These are phyloP conservation scores for Nitzschia sp. DNA, from an alignment of 108 stramenopile genomes.

Conservation along the genomic window DNA sequence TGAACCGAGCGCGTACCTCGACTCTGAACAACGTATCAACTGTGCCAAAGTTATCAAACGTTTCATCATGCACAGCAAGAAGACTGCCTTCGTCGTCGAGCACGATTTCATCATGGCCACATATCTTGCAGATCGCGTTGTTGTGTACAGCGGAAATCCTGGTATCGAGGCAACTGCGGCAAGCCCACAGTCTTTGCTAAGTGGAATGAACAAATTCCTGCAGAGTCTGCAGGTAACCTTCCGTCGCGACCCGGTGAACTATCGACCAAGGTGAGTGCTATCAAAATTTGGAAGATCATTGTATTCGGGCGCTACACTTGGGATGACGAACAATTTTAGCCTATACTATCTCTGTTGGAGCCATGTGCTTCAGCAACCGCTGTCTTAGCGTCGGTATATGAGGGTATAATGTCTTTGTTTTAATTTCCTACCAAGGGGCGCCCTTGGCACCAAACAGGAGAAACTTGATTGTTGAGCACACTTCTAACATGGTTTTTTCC, in stretches of 20 bases:
- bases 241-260: slow-evolving; percentile 97
- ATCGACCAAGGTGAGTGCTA: slow-evolving; percentile 91
- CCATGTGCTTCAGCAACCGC: slow-evolving; percentile 28
- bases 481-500: slow-evolving; percentile 22
- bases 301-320: slow-evolving; percentile 17
- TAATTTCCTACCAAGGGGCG: slow-evolving; percentile 63
- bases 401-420: slow-evolving; percentile 69
- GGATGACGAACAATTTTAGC: slow-evolving; percentile 53
- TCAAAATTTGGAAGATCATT: not conserved
- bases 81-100: slow-evolving; percentile 98
- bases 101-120: slow-evolving; percentile 99
- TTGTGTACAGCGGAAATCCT: slow-evolving; percentile 95
- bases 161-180: slow-evolving; percentile 96
- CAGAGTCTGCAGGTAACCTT: slow-evolving; percentile 97
- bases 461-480: not conserved
- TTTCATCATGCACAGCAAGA: slow-evolving; percentile 98
- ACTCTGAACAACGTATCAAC: slow-evolving; percentile 98
- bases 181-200: slow-evolving; percentile 91
- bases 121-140: slow-evolving; percentile 96
- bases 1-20: slow-evolving; percentile 98
- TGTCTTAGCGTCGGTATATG: slow-evolving; percentile 63
- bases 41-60: slow-evolving; percentile 99
- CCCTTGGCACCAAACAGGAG: not conserved
- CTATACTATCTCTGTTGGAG: slow-evolving; percentile 34
- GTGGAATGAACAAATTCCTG: slow-evolving; percentile 99